These are phyloP conservation scores for Pleurotus giganteus DNA, from an alignment of 768 basidiomycete genomes.

Conservation along the genomic window DNA sequence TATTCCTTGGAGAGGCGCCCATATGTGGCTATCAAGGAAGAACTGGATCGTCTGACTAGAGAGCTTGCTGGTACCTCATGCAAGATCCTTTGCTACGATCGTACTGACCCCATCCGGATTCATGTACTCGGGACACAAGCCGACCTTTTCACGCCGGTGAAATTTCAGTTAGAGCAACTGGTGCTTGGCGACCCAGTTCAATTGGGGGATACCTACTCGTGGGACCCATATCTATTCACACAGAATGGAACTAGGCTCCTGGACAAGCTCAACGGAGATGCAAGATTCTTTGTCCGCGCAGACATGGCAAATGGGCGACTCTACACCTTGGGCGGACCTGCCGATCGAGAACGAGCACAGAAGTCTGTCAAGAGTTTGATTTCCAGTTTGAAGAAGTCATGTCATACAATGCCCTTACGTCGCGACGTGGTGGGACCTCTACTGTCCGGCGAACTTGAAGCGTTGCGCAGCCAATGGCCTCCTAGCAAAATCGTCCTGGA, in stretches of 20 bases:
- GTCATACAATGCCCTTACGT: neutral
- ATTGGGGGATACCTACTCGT: conserved; percentile 30
- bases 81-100: conserved; percentile 30
- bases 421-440: conserved; percentile 30
- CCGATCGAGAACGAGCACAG: conserved; percentile 28
- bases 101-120: conserved; percentile 30
- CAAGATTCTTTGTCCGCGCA: conserved; percentile 32
- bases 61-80: conserved; percentile 21
- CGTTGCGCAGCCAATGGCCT: conserved; percentile 8
- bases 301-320: conserved; percentile 38
- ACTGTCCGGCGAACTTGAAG: conserved; percentile 27
- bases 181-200: conserved; percentile 36
- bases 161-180: conserved; percentile 34
- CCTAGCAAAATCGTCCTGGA: conserved; percentile 43
- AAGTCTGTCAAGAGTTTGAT: conserved; percentile 16
- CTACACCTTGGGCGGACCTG: conserved; percentile 36
- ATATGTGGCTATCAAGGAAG: conserved; percentile 32
- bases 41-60: conserved; percentile 32
- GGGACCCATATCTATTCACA: conserved; percentile 50
- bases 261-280: conserved; percentile 32
- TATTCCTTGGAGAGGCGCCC: conserved; percentile 32
- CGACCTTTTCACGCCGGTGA: conserved; percentile 32
- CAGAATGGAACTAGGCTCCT: conserved; percentile 36
- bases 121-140: conserved; percentile 36
- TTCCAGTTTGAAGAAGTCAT: neutral